These are phyloP conservation scores for Pyrrhoderma lamaoense DNA, from an alignment of 1,284 basidiomycete species.

Conservation along the genomic window DNA sequence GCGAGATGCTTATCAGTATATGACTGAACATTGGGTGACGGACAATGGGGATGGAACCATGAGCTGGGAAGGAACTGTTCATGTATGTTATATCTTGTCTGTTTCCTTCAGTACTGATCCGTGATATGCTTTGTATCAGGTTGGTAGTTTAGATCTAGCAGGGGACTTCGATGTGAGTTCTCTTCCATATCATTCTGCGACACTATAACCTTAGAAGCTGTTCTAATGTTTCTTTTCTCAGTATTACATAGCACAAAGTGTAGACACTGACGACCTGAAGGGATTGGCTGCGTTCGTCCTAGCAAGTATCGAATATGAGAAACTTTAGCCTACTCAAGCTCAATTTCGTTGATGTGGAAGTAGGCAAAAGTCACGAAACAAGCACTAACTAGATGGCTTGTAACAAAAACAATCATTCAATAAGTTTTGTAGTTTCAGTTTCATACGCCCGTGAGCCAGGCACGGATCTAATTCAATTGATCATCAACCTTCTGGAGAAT, in stretches of 20 bases:
- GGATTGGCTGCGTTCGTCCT: constrained; percentile 40
- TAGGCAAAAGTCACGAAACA: no score
- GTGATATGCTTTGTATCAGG: constrained; percentile 23
- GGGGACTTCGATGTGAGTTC: constrained; percentile 33
- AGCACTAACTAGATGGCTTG: no score
- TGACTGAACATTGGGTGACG: constrained; percentile 35
- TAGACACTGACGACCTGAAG: constrained; percentile 38
- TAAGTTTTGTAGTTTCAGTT: no score
- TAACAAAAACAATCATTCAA: no score
- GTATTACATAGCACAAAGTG: constrained; percentile 37
- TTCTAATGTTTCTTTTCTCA: constrained; percentile 19
- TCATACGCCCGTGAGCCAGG: no score
- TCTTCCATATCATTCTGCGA: no score
- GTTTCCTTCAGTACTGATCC: background rate
- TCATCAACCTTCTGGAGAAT: no score
- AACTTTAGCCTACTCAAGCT: background rate
- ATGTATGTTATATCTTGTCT: constrained; percentile 30
- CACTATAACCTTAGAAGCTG: no score
- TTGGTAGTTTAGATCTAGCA: constrained; percentile 35
- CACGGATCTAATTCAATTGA: no score
- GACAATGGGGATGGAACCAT: constrained; percentile 37
- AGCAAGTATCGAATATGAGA: constrained; percentile 40
- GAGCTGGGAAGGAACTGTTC: constrained; percentile 37
- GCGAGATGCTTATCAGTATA: constrained; percentile 37
- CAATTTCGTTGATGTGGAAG: no score